Evolutionary conservation across 2,329 filamentous ascomycete species (phyloP).

Genomic region (Elsinoe batatas): DNA sequence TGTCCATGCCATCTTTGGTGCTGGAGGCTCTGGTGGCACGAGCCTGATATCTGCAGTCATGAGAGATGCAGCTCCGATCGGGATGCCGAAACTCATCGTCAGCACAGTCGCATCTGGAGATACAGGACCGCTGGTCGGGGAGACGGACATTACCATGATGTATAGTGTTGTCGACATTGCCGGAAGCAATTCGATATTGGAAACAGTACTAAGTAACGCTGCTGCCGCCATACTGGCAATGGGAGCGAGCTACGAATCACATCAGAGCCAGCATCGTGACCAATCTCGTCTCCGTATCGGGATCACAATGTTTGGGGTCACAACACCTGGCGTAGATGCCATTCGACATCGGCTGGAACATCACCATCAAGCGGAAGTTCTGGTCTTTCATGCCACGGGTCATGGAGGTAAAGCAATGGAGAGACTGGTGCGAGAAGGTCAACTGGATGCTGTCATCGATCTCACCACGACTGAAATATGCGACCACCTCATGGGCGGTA

Average conservation of each 20-base stretch:
- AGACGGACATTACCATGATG: constrained; percentile 60
- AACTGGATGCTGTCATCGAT: constrained; percentile 58
- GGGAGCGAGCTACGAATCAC: constrained; percentile 36
- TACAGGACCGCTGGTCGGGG: constrained; percentile 53
- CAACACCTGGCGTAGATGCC: constrained; percentile 53
- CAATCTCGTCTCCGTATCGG: constrained; percentile 40
- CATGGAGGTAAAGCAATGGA: constrained; percentile 62
- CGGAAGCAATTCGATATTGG: constrained; percentile 52
- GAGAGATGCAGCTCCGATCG: constrained; percentile 51
- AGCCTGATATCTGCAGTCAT: constrained; percentile 52
- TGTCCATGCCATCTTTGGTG: constrained; percentile 45
- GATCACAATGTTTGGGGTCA: constrained; percentile 67
- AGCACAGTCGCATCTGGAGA: constrained; percentile 61
- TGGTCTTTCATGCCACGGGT: constrained; percentile 61
- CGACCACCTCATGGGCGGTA: constrained; percentile 53
- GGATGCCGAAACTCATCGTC: constrained; percentile 60
- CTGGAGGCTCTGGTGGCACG: constrained; percentile 56
- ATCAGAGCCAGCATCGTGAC: constrained; percentile 12
- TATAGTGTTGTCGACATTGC: constrained; percentile 63
- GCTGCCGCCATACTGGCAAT: constrained; percentile 52
- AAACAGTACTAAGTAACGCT: constrained; percentile 51
- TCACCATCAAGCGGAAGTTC: constrained; percentile 44
- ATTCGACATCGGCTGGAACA: constrained; percentile 44
- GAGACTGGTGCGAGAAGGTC: constrained; percentile 45
- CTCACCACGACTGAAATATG: constrained; percentile 63